These are phyloP conservation scores for Diaporthe helianthi DNA, from an alignment of 2,329 filamentous ascomycete species.

Conservation along the genomic window DNA sequence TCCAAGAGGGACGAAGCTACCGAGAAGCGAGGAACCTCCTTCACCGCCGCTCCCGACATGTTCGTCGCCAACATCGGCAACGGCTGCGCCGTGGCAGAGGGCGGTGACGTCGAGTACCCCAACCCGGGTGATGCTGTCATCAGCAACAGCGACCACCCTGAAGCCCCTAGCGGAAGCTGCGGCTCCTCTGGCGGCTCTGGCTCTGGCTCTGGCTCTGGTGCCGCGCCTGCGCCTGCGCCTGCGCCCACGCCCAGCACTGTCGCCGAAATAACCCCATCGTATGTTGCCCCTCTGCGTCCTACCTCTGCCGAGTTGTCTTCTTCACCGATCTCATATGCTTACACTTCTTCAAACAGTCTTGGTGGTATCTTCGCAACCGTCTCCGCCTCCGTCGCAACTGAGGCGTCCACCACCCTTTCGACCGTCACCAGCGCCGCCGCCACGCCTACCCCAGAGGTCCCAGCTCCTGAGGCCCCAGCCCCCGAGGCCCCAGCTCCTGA, in stretches of 20 bases:
- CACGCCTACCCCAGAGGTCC: conserved; percentile 4
- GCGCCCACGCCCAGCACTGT: conserved; percentile 24
- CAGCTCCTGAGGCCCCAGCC: no score
- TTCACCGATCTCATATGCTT: conserved; percentile 40
- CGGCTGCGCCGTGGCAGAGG: conserved; percentile 64
- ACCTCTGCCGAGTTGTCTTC: conserved; percentile 47
- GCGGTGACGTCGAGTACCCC: conserved; percentile 68
- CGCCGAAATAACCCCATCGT: conserved; percentile 13
- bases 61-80: conserved; percentile 73
- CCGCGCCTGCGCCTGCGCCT: conserved; percentile 14
- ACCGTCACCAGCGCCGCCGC: conserved; percentile 35
- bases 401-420: conserved; percentile 37
- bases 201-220: conserved; percentile 31
- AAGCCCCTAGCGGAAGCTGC: conserved; percentile 47
- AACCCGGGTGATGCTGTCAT: conserved; percentile 65
- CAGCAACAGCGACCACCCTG: conserved; percentile 45
- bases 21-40: conserved; percentile 48
- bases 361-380: conserved; percentile 27
- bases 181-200: conserved; percentile 42
- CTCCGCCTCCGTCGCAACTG: conserved; percentile 18
- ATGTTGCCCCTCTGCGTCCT: not conserved
- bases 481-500: no score
- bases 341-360: conserved; percentile 35
- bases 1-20: conserved; percentile 35
- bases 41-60: conserved; percentile 67